phyloP scores from a whole-genome alignment of 148 eudicot species.

The Gaultheria prostrata region DNA sequence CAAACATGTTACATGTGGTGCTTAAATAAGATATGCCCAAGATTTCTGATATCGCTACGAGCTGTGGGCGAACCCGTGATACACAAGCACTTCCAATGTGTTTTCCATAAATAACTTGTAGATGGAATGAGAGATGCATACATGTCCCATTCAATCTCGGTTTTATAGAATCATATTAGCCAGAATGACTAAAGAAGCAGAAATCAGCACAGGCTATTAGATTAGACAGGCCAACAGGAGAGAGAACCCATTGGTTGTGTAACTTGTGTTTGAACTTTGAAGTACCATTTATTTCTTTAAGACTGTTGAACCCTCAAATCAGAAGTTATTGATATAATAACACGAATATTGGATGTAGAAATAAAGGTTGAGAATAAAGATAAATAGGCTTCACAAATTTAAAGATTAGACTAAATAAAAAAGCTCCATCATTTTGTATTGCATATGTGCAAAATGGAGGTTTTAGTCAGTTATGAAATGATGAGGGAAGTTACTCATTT shows the following conservation, averaged over 20 bases:
- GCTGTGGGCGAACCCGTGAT: background rate
- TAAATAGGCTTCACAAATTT: background rate
- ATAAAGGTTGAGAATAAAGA: background rate
- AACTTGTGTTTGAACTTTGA: background rate
- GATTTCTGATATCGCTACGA: background rate
- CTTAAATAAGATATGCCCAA: background rate
- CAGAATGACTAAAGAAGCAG: background rate
- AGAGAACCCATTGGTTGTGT: background rate
- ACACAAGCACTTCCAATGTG: background rate
- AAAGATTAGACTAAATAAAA: background rate
- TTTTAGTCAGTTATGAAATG: background rate
- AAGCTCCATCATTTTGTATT: background rate
- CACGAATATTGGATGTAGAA: background rate
- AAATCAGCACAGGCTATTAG: background rate
- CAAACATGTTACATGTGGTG: background rate
- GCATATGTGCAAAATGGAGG: background rate
- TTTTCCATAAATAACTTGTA: background rate
- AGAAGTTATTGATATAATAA: background rate
- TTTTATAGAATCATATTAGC: background rate
- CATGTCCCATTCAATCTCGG: background rate
- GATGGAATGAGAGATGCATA: background rate
- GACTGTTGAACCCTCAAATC: background rate
- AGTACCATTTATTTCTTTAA: background rate
- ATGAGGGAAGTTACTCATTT: background rate
- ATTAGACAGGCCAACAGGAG: too few species aligned